phyloP scores from a whole-genome alignment of 768 basidiomycete genomes.

The Boletus pseudopeckii region DNA sequence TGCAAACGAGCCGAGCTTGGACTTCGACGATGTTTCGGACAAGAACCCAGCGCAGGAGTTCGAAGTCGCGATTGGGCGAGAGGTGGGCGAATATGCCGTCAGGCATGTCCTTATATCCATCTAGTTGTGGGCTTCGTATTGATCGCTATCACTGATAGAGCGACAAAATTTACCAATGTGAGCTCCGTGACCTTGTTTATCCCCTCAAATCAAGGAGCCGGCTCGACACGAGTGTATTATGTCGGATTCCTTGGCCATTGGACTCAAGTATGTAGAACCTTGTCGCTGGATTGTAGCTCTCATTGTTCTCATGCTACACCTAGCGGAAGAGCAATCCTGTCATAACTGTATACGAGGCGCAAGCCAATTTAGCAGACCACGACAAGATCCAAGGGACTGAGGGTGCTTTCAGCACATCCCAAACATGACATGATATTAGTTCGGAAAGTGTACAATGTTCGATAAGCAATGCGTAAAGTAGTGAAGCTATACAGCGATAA shows the following conservation, averaged over 20 bases:
- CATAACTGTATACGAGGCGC: conserved; percentile 83
- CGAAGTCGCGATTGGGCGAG: conserved; percentile 61
- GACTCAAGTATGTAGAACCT: conserved; percentile 53
- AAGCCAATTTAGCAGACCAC: conserved; percentile 86
- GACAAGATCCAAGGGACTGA: conserved; percentile 81
- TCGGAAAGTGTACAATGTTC: neutral
- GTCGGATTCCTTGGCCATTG: conserved; percentile 82
- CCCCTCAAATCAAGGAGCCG: conserved; percentile 76
- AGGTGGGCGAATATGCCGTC: conserved; percentile 82
- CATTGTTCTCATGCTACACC: neutral
- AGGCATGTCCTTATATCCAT: conserved; percentile 48
- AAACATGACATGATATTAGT: conserved; percentile 22
- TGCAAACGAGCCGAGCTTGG: conserved; percentile 71
- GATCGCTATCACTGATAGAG: conserved; percentile 39
- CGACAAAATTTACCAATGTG: conserved; percentile 81
- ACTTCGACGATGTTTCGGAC: conserved; percentile 72
- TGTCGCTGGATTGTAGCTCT: neutral
- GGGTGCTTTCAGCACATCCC: conserved; percentile 50
- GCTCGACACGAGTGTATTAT: conserved; percentile 75
- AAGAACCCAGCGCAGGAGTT: conserved; percentile 70
- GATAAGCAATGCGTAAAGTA: conserved; percentile 14
- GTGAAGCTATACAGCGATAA: neutral
- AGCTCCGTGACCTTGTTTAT: conserved; percentile 82
- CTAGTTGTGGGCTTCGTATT: neutral
- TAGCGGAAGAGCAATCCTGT: conserved; percentile 77